Conservation (phyloP, 306 rosid species). For the Citrullus amarus region DNA sequence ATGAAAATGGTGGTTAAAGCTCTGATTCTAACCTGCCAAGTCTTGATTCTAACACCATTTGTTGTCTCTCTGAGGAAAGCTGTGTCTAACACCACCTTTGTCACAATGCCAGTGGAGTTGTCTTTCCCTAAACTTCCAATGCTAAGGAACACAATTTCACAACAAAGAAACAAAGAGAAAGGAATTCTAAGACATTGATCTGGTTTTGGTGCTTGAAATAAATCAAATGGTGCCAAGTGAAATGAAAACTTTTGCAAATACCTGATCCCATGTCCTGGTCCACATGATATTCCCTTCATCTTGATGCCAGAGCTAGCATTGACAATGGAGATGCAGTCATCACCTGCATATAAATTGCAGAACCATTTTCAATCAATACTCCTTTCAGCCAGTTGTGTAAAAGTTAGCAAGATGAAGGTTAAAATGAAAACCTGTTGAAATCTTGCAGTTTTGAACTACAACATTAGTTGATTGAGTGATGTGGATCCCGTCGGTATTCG, state of each 20-base stretch:
- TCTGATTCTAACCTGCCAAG: constrained; percentile 69
- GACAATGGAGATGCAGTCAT: constrained; percentile 93
- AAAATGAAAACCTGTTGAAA: constrained; percentile 71
- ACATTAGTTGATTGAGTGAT: constrained; percentile 82
- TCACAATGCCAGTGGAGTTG: constrained; percentile 69
- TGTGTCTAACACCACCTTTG: constrained; percentile 79
- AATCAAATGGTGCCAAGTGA: neutral
- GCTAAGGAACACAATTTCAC: constrained; percentile 25
- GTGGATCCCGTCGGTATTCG: constrained; percentile 66
- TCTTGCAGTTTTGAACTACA: constrained; percentile 48
- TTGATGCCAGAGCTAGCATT: constrained; percentile 83
- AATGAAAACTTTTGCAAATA: constrained; percentile 12
- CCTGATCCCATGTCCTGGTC: constrained; percentile 99
- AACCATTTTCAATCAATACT: neutral
- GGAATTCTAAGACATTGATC: neutral
- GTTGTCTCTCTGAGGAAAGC: constrained; percentile 47
- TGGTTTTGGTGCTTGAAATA: neutral
- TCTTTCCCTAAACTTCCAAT: constrained; percentile 95
- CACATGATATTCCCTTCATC: constrained; percentile 83
- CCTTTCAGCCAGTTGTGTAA: neutral
- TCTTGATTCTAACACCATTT: constrained; percentile 89
- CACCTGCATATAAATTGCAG: constrained; percentile 44
- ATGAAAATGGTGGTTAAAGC: neutral
- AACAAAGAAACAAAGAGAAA: neutral
- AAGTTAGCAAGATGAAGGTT: neutral